phyloP scores from a whole-genome alignment of 2,329 filamentous ascomycete genomes.

The Colletotrichum paranaense region DNA sequence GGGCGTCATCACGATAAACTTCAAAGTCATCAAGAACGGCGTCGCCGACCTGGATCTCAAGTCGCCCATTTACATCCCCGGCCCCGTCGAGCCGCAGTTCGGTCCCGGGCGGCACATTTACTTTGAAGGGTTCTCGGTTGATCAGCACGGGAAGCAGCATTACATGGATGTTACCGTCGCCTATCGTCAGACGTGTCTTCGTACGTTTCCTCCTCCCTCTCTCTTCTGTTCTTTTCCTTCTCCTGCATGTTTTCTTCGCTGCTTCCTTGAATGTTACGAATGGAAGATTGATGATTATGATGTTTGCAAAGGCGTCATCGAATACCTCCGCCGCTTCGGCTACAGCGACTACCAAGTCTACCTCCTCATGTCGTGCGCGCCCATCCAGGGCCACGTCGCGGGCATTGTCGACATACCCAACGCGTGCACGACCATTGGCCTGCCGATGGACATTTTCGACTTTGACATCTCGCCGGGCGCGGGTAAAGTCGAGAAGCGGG shows the following conservation, averaged over 20 bases:
- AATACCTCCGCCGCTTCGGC: slow-evolving; percentile 82
- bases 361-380: slow-evolving; percentile 84
- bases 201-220: slow-evolving; percentile 43
- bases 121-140: slow-evolving; percentile 91
- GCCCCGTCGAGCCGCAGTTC: slow-evolving; percentile 89
- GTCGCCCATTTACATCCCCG: slow-evolving; percentile 86
- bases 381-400: slow-evolving; percentile 87
- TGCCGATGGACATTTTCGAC: slow-evolving; percentile 95
- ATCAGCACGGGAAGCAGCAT: slow-evolving; percentile 89
- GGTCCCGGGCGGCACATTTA: slow-evolving; percentile 84
- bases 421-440: slow-evolving; percentile 86
- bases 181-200: slow-evolving; percentile 83
- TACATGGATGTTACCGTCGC: slow-evolving; percentile 89
- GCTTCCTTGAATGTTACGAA: neutral
- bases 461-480: slow-evolving; percentile 83
- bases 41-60: slow-evolving; percentile 81
- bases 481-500: slow-evolving; percentile 54
- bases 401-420: slow-evolving; percentile 94
- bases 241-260: too few relatives aligned
- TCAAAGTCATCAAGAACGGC: slow-evolving; percentile 86
- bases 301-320: slow-evolving; percentile 81
- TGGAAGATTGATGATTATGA: too few relatives aligned
- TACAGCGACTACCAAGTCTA: slow-evolving; percentile 84
- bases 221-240: neutral
- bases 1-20: slow-evolving; percentile 89